Evolutionary conservation across 2,329 filamentous ascomycete species (phyloP), one percentile per base, ranked within the genome.

Genomic region (Didymella pinodella): DNA sequence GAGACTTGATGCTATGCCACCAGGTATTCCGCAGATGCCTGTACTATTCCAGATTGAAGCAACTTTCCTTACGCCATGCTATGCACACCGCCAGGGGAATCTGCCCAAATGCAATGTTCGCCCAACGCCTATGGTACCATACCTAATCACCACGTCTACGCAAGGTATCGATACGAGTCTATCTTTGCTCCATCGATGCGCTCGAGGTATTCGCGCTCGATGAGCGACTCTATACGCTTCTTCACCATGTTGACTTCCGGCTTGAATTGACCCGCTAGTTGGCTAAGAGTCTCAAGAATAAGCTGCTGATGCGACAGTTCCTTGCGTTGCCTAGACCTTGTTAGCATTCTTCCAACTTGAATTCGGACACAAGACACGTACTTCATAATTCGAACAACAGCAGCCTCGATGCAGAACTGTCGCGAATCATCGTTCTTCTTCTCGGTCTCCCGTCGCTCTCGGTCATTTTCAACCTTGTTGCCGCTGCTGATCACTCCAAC

Each of bases 381-480:
- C 90, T 94, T 94, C 90, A 93, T 93, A 69, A 93, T 93, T 49
- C 91, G 84, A 59, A 93, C 90, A 65, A 94, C 83, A 4, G 90
- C 89, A 7, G 90, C 90, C 69, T 94, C 90, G 25, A 93, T 86
- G 40, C 90, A 85, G 72, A 90, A 88, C 44, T 84, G 85, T 63
- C 91, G 82, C 22, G 86, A 88, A 73, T 91, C 87, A 66, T 91
- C 86, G 65, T 90, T 92, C 81, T 90, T 90, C 68, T 88, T 85
- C 74, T 93, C 88, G 0, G 91, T 94, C 50, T 86, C 86, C 76
- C 86, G 88, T 43, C 86, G 81, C 75, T 89, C 86, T 31, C 82
- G 80, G 51, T 84, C 81, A 51, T 87, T 92, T 78, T 98, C 94
- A 0, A 96, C 90, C 78, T 92, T 95, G 74, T 92, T 96, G 18